Evolutionary conservation across 495 filamentous ascomycete species (phyloP).

Genomic region (Bryoglossum gracile): DNA sequence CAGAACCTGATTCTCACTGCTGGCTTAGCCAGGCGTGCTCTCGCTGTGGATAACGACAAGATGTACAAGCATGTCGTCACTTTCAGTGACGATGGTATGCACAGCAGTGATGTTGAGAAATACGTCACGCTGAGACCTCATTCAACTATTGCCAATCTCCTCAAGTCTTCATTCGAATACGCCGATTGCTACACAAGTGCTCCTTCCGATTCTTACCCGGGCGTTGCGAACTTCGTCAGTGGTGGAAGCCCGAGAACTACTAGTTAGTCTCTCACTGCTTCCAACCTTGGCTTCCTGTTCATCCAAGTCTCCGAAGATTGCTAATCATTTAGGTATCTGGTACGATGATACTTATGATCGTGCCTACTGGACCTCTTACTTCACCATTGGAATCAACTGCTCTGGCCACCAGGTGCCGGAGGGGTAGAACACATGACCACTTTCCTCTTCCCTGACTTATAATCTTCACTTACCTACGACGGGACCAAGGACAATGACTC

Average conservation of each 20-base stretch:
- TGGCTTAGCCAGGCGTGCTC: neutral
- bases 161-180: conserved; percentile 28
- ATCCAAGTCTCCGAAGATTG: too few relatives aligned
- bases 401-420: conserved; percentile 27
- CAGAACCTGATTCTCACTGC: conserved; percentile 5
- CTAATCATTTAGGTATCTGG: conserved; percentile 27
- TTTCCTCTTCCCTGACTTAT: neutral
- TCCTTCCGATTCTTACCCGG: conserved; percentile 33
- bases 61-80: conserved; percentile 28
- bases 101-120: conserved; percentile 25
- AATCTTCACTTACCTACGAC: conserved; percentile 24
- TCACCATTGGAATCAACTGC: conserved; percentile 21
- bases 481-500: conserved; percentile 27
- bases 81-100: conserved; percentile 27
- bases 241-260: conserved; percentile 30
- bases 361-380: conserved; percentile 22
- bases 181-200: conserved; percentile 25
- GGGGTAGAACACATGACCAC: too few relatives aligned
- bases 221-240: conserved; percentile 23
- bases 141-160: conserved; percentile 25
- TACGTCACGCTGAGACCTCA: conserved; percentile 25
- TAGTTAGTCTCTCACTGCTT: conserved; percentile 8
- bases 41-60: conserved; percentile 8
- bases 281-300: too few relatives aligned
- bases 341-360: conserved; percentile 33